These are phyloP conservation scores for Raphanus hybrid DNA, from an alignment of 441 rosid species.

Conservation along the genomic window DNA sequence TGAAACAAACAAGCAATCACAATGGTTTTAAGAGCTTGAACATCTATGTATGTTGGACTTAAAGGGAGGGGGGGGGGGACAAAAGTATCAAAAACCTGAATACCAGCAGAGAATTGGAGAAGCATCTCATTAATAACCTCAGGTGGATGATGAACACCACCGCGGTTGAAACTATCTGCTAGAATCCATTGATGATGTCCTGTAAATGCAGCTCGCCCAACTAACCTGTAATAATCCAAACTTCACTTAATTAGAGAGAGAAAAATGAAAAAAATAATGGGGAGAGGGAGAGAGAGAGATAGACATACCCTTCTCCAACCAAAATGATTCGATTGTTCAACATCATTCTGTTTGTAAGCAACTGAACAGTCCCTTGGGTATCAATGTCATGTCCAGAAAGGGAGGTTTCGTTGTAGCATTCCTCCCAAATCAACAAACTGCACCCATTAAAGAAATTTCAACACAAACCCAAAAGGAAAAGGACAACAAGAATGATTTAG, in stretches of 20 bases:
- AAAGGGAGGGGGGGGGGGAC: neutral
- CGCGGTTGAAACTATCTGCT: slow-evolving; percentile 54
- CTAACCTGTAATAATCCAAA: slow-evolving; percentile 51
- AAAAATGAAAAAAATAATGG: neutral
- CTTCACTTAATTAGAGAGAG: neutral
- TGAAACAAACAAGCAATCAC: slow-evolving; percentile 42
- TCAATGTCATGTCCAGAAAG: slow-evolving; percentile 45
- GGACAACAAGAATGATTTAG: slow-evolving; percentile 9
- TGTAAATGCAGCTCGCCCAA: slow-evolving; percentile 92
- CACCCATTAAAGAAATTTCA: neutral
- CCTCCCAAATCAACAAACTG: slow-evolving; percentile 94
- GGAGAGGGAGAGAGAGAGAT: slow-evolving; percentile 4
- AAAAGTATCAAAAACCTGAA: too few species aligned
- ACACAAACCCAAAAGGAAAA: slow-evolving; percentile 18
- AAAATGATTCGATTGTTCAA: slow-evolving; percentile 66
- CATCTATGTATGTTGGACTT: neutral
- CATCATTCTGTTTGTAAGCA: slow-evolving; percentile 80
- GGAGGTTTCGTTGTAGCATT: slow-evolving; percentile 61
- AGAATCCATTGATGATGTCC: slow-evolving; percentile 90
- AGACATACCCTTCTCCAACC: slow-evolving; percentile 85
- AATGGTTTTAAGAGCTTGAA: slow-evolving; percentile 9
- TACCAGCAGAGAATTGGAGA: slow-evolving; percentile 85
- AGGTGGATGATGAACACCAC: slow-evolving; percentile 69
- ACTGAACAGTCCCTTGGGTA: slow-evolving; percentile 46
- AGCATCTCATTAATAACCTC: slow-evolving; percentile 83